Percentiles rank a stretch among this genome's conserved stretches.
phyloP scores from a whole-genome alignment of 129 eudicot species.

The Escallonia rubra region DNA sequence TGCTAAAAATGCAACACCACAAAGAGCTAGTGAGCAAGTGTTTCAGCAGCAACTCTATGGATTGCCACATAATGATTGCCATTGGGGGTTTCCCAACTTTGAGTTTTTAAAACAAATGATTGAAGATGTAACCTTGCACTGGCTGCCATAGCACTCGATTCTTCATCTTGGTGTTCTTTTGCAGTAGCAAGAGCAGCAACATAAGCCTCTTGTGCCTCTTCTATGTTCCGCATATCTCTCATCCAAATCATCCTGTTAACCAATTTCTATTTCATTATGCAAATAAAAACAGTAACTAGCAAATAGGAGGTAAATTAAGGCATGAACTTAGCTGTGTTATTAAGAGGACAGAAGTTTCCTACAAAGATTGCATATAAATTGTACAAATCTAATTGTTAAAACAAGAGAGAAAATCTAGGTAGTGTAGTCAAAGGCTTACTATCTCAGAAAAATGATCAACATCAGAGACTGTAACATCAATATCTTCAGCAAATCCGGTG shows the following conservation, averaged over 20 bases:
- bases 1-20: background rate
- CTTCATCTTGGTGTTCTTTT: conserved; percentile 82
- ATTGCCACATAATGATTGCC: background rate
- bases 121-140: conserved; percentile 70
- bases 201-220: conserved; percentile 77
- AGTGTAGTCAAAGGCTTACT: conserved; percentile 43
- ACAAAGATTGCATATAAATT: background rate
- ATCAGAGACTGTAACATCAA: conserved; percentile 44
- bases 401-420: background rate
- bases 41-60: background rate
- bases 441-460: conserved; percentile 34
- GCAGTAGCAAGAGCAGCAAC: conserved; percentile 68
- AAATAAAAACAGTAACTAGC: background rate
- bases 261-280: background rate
- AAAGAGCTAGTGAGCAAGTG: background rate
- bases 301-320: background rate
- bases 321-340: background rate
- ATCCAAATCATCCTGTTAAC: conserved; percentile 50
- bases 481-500: conserved; percentile 35
- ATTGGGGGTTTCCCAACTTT: conserved; percentile 7
- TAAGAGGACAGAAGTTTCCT: background rate
- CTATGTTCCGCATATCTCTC: conserved; percentile 57
- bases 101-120: conserved; percentile 42
- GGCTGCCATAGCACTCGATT: conserved; percentile 65
- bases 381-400: too few species aligned